These are phyloP conservation scores for Serendipita sp. DNA, from an alignment of 768 basidiomycete species.

Conservation along the genomic window DNA sequence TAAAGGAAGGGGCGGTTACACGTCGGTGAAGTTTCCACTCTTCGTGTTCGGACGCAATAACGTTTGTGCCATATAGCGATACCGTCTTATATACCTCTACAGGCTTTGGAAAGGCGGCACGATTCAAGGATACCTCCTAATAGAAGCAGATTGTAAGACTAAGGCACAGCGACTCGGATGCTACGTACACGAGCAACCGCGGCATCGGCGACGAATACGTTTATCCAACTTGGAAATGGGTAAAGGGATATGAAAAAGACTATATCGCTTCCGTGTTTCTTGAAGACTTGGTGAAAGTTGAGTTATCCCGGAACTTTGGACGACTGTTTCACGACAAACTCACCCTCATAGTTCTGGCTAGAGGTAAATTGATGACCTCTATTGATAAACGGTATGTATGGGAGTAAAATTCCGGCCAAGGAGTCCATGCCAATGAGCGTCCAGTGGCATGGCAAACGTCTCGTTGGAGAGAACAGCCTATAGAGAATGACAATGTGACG, in stretches of 20 bases:
- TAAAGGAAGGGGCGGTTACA: constrained; percentile 1
- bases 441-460: too few relatives aligned
- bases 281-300: neutral
- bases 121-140: neutral
- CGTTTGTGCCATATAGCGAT: neutral
- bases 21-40: neutral
- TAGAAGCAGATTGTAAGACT: too few relatives aligned
- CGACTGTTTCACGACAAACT: too few relatives aligned
- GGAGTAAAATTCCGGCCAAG: too few relatives aligned
- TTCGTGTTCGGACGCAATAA: neutral
- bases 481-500: too few relatives aligned
- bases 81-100: neutral
- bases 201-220: neutral
- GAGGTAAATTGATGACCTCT: too few relatives aligned
- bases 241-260: neutral
- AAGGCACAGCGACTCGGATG: neutral
- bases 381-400: too few relatives aligned
- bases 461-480: too few relatives aligned
- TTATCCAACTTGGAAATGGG: neutral
- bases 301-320: too few relatives aligned
- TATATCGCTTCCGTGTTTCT: neutral
- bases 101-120: constrained; percentile 3
- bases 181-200: neutral
- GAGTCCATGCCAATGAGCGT: too few relatives aligned
- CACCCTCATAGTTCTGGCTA: too few relatives aligned